These are phyloP conservation scores for Hypoxylon rickii DNA, from an alignment of 495 filamentous ascomycete species.

Conservation along the genomic window DNA sequence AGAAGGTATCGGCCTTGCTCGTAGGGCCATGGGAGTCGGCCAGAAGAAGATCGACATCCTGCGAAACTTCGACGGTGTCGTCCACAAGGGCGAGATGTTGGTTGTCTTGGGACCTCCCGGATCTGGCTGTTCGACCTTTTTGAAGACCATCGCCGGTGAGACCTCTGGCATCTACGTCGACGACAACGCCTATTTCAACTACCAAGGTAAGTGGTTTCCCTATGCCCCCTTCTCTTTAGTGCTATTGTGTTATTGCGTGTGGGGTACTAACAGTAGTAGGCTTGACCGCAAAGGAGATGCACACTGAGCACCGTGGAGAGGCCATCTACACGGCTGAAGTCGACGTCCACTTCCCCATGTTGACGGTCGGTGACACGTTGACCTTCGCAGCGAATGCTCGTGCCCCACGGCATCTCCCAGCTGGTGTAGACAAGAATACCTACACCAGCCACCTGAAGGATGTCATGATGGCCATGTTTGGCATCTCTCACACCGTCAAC, in stretches of 20 bases:
- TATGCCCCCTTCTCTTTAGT: too few species aligned
- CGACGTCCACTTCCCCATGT: conserved; percentile 82
- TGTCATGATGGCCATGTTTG: conserved; percentile 80
- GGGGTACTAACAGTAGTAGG: conserved; percentile 35
- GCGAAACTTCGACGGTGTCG: conserved; percentile 77
- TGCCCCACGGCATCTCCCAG: conserved; percentile 64
- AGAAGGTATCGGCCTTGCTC: conserved; percentile 51
- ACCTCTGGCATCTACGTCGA: conserved; percentile 73
- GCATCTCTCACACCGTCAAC: conserved; percentile 74
- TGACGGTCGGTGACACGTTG: conserved; percentile 79
- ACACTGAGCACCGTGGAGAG: conserved; percentile 72
- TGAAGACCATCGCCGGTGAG: conserved; percentile 80
- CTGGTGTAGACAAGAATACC: conserved; percentile 60
- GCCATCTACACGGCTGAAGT: conserved; percentile 81
- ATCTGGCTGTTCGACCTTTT: conserved; percentile 75
- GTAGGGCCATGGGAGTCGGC: conserved; percentile 53
- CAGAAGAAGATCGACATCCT: conserved; percentile 72
- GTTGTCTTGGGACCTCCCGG: conserved; percentile 80
- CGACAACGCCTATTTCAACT: conserved; percentile 69
- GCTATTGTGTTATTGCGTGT: not conserved
- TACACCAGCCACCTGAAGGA: conserved; percentile 71
- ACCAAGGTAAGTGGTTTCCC: conserved; percentile 64
- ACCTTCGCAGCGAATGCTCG: conserved; percentile 75
- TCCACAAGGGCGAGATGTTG: conserved; percentile 77
- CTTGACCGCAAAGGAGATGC: conserved; percentile 64